Conservation (phyloP, 2,329 filamentous ascomycete species). For the Xylariaceae sp. region DNA sequence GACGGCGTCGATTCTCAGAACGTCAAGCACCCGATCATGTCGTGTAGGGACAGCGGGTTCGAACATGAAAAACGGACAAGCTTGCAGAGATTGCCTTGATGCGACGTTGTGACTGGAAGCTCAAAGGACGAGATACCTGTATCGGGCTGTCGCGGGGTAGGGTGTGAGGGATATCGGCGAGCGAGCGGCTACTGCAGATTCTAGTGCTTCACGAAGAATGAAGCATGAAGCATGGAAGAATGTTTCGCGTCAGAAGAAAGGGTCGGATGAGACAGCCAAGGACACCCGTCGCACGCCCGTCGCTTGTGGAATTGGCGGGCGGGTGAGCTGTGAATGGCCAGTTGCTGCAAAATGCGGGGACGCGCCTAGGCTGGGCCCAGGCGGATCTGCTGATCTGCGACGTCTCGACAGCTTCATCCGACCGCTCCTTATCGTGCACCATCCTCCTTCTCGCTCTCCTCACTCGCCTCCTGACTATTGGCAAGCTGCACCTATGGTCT, state of each 20-base stretch:
- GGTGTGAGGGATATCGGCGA: conserved; percentile 1
- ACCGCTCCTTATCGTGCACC: conserved; percentile 4
- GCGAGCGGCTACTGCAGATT: neutral
- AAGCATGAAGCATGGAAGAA: conserved; percentile 1
- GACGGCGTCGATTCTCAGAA: conserved; percentile 17
- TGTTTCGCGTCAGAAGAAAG: conserved; percentile 36
- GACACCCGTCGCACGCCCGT: conserved; percentile 35
- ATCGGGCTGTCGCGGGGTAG: neutral
- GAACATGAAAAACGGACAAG: conserved; percentile 8
- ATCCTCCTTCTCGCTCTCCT: no score
- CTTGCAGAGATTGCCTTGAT: neutral
- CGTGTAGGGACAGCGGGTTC: neutral
- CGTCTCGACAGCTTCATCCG: conserved; percentile 23
- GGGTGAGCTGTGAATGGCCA: conserved; percentile 22
- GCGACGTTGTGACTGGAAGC: neutral
- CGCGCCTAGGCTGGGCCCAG: conserved; percentile 14
- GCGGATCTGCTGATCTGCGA: conserved; percentile 25
- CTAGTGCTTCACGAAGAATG: no score
- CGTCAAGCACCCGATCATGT: conserved; percentile 13
- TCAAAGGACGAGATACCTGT: no score
- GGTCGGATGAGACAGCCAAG: conserved; percentile 35
- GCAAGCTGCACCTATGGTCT: no score
- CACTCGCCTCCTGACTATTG: no score
- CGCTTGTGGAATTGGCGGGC: conserved; percentile 18
- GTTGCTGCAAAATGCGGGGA: conserved; percentile 11